Base-by-base conservation (phyloP, 192 early-diverging fungal genomes). In the Glomus cerebriforme region DNA sequence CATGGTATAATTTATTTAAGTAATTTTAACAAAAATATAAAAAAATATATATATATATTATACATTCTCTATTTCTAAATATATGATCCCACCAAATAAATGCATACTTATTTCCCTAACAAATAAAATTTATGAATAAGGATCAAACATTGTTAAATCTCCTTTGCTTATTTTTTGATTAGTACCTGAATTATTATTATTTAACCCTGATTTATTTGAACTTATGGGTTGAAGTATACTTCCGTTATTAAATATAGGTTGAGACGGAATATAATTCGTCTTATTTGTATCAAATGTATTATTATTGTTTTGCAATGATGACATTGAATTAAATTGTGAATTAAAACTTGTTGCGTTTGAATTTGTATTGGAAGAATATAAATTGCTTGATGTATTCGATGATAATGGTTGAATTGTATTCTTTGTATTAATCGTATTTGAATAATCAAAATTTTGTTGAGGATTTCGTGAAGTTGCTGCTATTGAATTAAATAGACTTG, bases 131-230 rank as follows among this genome's bases (percentile, higher is more conserved):
- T 19, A 63, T 24, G 66, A 68, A 68, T 35, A 68, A 9, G 66
- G 66, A 68, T 68, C 66, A 37, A 68, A 68, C 66, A 68, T 68
- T 39, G 66, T 68, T 39, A 68, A 68, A 68, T 68, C 66, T 17
- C 32, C 66, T 8, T 68, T 31, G 17, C 27, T 31, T 68, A 35
- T 68, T 68, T 68, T 68, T 35, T 68, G 66, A 37, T 37, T 68
- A 22, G 47, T 54, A 35, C 32, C 22, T 35, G 66, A 39, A 32
- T 37, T 35, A 68, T 37, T 68, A 39, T 68, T 68, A 24, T 66
- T 66, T 19, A 22, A 15, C 8, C 34, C 66, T n/a, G 32, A 68
- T 7, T 29, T 31, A 54, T 54, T 54, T 54, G 47, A 54, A 54
- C 13, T 54, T 54, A 5, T 32, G n/a, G 62, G 66, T 7, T 68